Conservation (phyloP, 495 filamentous ascomycete species). For the Podospora anserina region DNA sequence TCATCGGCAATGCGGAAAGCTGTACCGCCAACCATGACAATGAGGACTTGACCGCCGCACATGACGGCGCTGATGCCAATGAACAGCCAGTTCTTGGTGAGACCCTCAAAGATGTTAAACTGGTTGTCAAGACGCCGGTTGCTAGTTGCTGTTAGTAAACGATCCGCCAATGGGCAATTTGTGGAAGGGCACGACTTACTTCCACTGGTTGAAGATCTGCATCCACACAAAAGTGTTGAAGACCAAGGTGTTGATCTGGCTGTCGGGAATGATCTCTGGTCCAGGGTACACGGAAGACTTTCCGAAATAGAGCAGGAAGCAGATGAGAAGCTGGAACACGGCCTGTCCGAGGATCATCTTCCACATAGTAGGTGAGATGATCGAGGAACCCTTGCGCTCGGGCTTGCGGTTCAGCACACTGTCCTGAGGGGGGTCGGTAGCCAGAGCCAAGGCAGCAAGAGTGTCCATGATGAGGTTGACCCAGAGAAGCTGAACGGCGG, state of each 20-base stretch:
- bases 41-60: constrained; percentile 75
- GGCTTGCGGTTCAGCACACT: constrained; percentile 79
- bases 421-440: constrained; percentile 77
- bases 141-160: constrained; percentile 37
- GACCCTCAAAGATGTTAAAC: constrained; percentile 85
- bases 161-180: background rate
- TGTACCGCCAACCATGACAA: constrained; percentile 69
- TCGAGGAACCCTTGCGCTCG: constrained; percentile 69
- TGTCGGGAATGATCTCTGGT: constrained; percentile 36
- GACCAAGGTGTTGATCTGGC: constrained; percentile 66
- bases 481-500: constrained; percentile 84
- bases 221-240: constrained; percentile 98
- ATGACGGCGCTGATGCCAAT: constrained; percentile 77
- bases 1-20: constrained; percentile 67
- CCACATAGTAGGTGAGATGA: constrained; percentile 88
- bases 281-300: constrained; percentile 58
- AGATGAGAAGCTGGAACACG: constrained; percentile 74
- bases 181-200: constrained; percentile 49
- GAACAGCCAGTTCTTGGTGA: constrained; percentile 76
- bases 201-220: constrained; percentile 96
- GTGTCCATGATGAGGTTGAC: constrained; percentile 95
- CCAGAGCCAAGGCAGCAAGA: constrained; percentile 79
- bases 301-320: constrained; percentile 75
- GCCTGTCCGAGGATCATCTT: constrained; percentile 92
- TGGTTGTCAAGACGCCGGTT: constrained; percentile 85